Conservation (phyloP, 805 yeast species). For the Hanseniaspora thailandica region DNA sequence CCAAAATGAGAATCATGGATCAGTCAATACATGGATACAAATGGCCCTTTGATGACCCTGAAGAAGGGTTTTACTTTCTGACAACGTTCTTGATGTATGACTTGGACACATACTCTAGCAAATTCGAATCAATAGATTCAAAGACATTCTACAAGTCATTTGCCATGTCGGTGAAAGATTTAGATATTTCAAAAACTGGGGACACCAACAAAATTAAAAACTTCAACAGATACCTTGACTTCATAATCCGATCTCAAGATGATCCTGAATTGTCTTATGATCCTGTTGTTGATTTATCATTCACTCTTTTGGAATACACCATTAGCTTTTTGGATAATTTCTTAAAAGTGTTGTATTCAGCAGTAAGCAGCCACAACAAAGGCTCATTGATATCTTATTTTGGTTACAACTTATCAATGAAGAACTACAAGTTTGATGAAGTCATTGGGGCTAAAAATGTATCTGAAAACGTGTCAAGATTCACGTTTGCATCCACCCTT, state of each 20-base stretch:
- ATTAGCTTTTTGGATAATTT: not conserved
- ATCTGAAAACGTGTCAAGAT: not conserved
- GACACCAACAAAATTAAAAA: not conserved
- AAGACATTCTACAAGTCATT: slow-evolving; percentile 1
- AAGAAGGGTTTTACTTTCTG: slow-evolving; percentile 5
- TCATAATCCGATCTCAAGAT: not conserved
- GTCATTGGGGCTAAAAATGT: not conserved
- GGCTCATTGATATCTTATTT: not conserved
- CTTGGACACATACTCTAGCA: not conserved
- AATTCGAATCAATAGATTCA: not conserved
- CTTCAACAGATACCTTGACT: slow-evolving; percentile 1
- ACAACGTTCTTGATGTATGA: slow-evolving; percentile 7
- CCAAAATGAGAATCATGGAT: slow-evolving; percentile 3
- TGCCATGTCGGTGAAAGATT: not conserved
- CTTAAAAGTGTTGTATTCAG: not conserved
- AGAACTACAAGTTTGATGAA: slow-evolving; percentile 1
- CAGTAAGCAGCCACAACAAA: not conserved
- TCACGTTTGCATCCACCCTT: not conserved
- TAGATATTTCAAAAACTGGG: not conserved
- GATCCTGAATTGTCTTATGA: not conserved
- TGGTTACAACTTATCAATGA: not conserved
- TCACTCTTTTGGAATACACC: not conserved
- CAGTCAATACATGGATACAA: not conserved
- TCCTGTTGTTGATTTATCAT: slow-evolving; percentile 3
- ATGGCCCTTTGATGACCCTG: slow-evolving; percentile 3